Evolutionary conservation across 148 eudicot genomes (phyloP).

Genomic region (Linanthus parryae): DNA sequence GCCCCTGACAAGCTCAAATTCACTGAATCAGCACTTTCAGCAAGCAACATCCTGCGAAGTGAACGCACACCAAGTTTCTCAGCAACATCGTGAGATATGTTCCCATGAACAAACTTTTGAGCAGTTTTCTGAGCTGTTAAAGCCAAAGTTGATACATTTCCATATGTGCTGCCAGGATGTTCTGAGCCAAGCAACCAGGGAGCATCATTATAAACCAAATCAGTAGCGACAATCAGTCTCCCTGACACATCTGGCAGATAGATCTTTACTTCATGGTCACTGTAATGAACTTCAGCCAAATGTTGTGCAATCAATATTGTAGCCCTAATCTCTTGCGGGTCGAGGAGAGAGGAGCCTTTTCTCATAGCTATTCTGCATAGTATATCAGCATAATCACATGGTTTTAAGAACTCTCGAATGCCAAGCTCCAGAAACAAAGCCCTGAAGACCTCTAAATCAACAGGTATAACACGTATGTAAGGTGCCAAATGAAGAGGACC

Average conservation of each 20-base stretch:
- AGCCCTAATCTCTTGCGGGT: slow-evolving; percentile 70
- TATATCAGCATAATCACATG: slow-evolving; percentile 72
- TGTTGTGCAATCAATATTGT: slow-evolving; percentile 88
- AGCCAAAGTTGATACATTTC: slow-evolving; percentile 33
- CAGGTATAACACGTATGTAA: slow-evolving; percentile 91
- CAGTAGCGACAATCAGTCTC: slow-evolving; percentile 60
- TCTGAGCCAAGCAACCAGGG: slow-evolving; percentile 98
- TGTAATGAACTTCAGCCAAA: slow-evolving; percentile 64
- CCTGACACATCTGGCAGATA: slow-evolving; percentile 83
- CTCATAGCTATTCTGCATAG: slow-evolving; percentile 66
- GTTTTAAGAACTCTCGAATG: slow-evolving; percentile 62
- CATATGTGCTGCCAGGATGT: slow-evolving; percentile 42
- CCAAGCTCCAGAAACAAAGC: slow-evolving; percentile 92
- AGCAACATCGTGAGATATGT: slow-evolving; percentile 94
- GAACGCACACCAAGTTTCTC: slow-evolving; percentile 98
- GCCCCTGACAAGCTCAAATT: slow-evolving; percentile 93
- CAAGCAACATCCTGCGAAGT: slow-evolving; percentile 86
- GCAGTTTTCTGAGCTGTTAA: slow-evolving; percentile 47
- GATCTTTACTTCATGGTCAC: slow-evolving; percentile 54
- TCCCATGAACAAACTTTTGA: slow-evolving; percentile 93
- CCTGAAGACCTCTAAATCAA: slow-evolving; percentile 88
- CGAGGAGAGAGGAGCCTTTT: slow-evolving; percentile 62
- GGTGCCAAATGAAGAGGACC: slow-evolving; percentile 99
- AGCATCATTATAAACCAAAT: slow-evolving; percentile 94
- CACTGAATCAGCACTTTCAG: slow-evolving; percentile 99